Conservation (phyloP, 306 rosid species). For the Acacia confusa region DNA sequence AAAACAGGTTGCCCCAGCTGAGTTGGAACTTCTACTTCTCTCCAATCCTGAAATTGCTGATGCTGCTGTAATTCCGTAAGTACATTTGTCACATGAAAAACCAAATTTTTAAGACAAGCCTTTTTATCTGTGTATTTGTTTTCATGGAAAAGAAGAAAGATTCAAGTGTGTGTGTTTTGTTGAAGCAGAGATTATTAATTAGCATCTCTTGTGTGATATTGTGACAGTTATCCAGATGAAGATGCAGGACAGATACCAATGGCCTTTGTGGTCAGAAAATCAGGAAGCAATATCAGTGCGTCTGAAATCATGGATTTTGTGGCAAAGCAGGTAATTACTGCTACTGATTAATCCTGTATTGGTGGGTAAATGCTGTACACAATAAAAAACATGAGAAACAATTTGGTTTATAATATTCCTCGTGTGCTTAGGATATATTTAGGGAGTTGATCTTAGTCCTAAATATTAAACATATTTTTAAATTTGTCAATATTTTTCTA, state of each 20-base stretch:
- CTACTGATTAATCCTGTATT: neutral
- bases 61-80: constrained; percentile 90
- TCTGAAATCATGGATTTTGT: constrained; percentile 60
- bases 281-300: constrained; percentile 64
- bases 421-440: too few relatives aligned
- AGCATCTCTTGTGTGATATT: neutral
- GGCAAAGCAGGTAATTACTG: constrained; percentile 61
- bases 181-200: neutral
- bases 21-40: constrained; percentile 70
- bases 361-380: neutral
- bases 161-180: neutral
- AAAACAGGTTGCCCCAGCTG: constrained; percentile 88
- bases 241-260: constrained; percentile 82
- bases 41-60: constrained; percentile 70
- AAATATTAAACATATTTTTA: too few relatives aligned
- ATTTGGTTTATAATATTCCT: neutral
- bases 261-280: constrained; percentile 84
- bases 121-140: neutral
- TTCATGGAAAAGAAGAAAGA: neutral
- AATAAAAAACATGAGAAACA: neutral
- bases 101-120: neutral
- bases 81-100: neutral
- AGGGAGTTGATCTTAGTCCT: neutral
- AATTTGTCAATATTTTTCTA: too few relatives aligned
- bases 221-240: constrained; percentile 78